Percentiles rank a stretch among this genome's conserved stretches.
Conservation (phyloP, 345 rosid genomes). For the Crucihimalaya himalaica region DNA sequence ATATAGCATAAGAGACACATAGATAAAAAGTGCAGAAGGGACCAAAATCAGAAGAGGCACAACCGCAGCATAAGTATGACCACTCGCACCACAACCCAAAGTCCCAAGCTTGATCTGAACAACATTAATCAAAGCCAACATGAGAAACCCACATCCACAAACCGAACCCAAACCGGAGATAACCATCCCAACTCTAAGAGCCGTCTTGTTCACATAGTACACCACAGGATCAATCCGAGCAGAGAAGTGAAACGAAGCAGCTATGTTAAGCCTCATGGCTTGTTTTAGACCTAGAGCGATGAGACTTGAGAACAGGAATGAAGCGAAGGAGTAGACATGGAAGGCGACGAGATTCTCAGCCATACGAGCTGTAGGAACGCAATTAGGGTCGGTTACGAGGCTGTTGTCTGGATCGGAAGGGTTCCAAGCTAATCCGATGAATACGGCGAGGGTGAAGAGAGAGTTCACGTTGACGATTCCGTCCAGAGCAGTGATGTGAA, state of each 20-base stretch:
- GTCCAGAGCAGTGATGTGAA: constrained; percentile 88
- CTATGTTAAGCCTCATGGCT: constrained; percentile 58
- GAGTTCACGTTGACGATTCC: constrained; percentile 84
- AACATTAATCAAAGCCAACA: constrained; percentile 78
- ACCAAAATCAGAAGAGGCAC: constrained; percentile 76
- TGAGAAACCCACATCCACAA: constrained; percentile 61
- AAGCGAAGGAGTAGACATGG: constrained; percentile 86
- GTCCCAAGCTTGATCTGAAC: constrained; percentile 82
- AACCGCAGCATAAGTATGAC: constrained; percentile 61
- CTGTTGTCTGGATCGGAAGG: constrained; percentile 48
- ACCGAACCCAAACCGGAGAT: constrained; percentile 74
- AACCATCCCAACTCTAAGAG: constrained; percentile 79
- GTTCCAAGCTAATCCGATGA: constrained; percentile 83
- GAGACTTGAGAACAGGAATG: constrained; percentile 83
- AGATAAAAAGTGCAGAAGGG: constrained; percentile 57
- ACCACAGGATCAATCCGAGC: constrained; percentile 33
- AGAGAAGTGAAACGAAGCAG: constrained; percentile 33
- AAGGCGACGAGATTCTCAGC: constrained; percentile 67
- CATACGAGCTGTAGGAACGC: constrained; percentile 47
- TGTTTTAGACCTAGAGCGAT: constrained; percentile 81
- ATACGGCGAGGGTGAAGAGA: constrained; percentile 89
- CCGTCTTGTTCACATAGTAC: constrained; percentile 46
- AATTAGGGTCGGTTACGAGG: constrained; percentile 49
- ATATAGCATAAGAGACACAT: constrained; percentile 57
- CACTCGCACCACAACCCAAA: constrained; percentile 67